Base-by-base conservation (phyloP, 768 basidiomycete species). In the Mycena vitilis region DNA sequence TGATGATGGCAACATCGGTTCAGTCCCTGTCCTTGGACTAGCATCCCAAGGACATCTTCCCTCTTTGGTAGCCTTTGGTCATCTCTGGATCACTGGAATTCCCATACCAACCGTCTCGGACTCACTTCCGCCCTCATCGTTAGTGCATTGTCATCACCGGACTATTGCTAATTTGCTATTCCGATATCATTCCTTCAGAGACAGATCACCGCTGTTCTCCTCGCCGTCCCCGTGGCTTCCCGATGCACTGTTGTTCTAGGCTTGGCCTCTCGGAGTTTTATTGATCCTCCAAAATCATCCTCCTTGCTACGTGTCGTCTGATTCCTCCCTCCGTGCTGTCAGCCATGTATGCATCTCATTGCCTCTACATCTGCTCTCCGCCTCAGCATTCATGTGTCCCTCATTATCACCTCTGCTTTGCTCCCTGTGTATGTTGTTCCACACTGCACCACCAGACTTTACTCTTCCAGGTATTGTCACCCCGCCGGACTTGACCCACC, bases 241-340 rank as follows among this genome's bases (percentile, higher is more conserved):
- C 38, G 16, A 53, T 23, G 44, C 61, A 62, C 40, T 48, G 51
- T 53, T 62, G 48, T 60, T 60, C 45, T 51, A 23, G 60, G 45
- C 47, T 60, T 60, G 47, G 47, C 60, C 61, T 22, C 61, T 54
- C 30, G 61, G 61, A 63, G 61, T 37, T 60, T 15, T 51, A 60
- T 63, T 54, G 61, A 63, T 63, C 61, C 45, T 42, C 51, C 61
- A 60, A 47, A 60, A 60, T 60, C 61, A 63, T 63, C 61, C 61
- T 63, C 61, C 61, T 54, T 63, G 49, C 15, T 52, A 44, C 38
- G 34, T 58, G 63, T 57, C 23, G 48, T 57, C 63, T 65, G 63
- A 57, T 65, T 65, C 63, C 63, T 57, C 47, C 48, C 54, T 56
- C 63, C 23, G 47, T 25, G 53, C 52, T 12, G 42, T 45, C 44